Conservation (phyloP, 2,329 filamentous ascomycete genomes). For the Microdochium trichocladiopsis region DNA sequence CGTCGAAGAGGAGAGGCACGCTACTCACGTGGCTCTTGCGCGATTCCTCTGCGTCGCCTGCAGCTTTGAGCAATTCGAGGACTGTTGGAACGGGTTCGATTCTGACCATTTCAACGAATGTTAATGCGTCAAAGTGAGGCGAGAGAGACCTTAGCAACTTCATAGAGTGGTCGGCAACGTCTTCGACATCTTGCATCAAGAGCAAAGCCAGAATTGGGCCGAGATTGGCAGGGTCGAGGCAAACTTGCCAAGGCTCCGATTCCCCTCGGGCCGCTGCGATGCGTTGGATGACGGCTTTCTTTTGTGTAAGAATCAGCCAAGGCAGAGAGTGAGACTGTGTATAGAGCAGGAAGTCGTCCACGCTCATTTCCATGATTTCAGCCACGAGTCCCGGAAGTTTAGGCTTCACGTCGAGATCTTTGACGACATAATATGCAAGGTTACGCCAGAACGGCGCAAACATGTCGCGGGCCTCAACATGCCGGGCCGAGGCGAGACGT, state of each 20-base stretch:
- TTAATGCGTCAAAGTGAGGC: slow-evolving; percentile 58
- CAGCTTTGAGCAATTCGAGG: slow-evolving; percentile 74
- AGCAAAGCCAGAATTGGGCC: slow-evolving; percentile 52
- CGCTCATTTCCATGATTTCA: slow-evolving; percentile 69
- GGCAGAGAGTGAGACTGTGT: slow-evolving; percentile 81
- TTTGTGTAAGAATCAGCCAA: slow-evolving; percentile 74
- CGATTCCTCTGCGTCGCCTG: slow-evolving; percentile 59
- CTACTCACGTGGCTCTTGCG: slow-evolving; percentile 49
- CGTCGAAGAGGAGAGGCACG: neutral
- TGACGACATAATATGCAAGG: slow-evolving; percentile 74
- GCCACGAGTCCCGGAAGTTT: slow-evolving; percentile 75
- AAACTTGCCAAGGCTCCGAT: slow-evolving; percentile 48
- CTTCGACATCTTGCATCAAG: slow-evolving; percentile 46
- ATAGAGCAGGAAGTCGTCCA: slow-evolving; percentile 65
- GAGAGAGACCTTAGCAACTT: slow-evolving; percentile 62
- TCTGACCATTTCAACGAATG: slow-evolving; percentile 62
- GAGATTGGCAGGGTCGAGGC: slow-evolving; percentile 50
- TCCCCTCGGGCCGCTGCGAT: slow-evolving; percentile 75
- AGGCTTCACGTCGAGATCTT: slow-evolving; percentile 73
- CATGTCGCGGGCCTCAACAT: slow-evolving; percentile 57
- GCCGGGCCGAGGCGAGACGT: slow-evolving; percentile 60
- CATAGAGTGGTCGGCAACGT: slow-evolving; percentile 60
- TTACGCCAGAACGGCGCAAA: slow-evolving; percentile 86
- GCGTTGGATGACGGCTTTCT: slow-evolving; percentile 69
- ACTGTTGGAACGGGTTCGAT: slow-evolving; percentile 69